Conservation (phyloP, 169 alveolate species). For the Eimeria nieschulzi region DNA sequence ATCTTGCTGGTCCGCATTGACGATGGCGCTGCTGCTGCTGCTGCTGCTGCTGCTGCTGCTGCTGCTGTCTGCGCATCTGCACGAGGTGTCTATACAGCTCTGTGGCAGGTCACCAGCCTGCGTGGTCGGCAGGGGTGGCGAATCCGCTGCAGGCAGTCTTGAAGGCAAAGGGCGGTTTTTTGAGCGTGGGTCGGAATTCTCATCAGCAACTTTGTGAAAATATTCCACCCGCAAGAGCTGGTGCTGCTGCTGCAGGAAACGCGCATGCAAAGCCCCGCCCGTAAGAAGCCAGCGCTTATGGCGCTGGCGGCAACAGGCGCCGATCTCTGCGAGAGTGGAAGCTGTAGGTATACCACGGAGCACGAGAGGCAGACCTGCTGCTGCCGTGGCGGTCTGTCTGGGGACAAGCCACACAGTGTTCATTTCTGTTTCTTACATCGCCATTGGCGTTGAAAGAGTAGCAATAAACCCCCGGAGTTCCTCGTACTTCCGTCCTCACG, state of each 20-base stretch:
- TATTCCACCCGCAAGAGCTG: neutral
- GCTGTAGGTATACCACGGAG: constrained; percentile 3
- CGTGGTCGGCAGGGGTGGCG: too few species aligned
- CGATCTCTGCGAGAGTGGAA: neutral
- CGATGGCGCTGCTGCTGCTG: constrained; percentile 11
- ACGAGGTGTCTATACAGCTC: neutral
- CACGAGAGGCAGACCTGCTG: neutral
- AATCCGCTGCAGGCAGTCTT: too few species aligned
- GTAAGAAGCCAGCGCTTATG: constrained; percentile 24
- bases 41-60: neutral
- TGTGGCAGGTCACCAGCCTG: too few species aligned
- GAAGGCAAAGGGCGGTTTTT: too few species aligned
- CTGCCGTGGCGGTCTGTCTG: constrained; percentile 4
- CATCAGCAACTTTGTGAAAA: too few species aligned
- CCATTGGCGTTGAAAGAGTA: neutral
- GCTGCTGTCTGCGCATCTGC: neutral
- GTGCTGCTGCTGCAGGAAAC: neutral
- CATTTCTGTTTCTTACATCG: constrained; percentile 35
- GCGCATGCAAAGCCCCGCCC: neutral
- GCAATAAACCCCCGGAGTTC: neutral
- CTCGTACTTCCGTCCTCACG: too few species aligned
- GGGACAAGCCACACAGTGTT: constrained; percentile 12
- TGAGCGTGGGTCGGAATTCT: too few species aligned
- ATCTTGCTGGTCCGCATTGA: neutral
- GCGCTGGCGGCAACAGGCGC: neutral